A percentile compares a stretch with the other conserved stretches of the same genome.
phyloP scores from a whole-genome alignment of 2,329 filamentous ascomycete species.

The Verticillium albo-atrum region DNA sequence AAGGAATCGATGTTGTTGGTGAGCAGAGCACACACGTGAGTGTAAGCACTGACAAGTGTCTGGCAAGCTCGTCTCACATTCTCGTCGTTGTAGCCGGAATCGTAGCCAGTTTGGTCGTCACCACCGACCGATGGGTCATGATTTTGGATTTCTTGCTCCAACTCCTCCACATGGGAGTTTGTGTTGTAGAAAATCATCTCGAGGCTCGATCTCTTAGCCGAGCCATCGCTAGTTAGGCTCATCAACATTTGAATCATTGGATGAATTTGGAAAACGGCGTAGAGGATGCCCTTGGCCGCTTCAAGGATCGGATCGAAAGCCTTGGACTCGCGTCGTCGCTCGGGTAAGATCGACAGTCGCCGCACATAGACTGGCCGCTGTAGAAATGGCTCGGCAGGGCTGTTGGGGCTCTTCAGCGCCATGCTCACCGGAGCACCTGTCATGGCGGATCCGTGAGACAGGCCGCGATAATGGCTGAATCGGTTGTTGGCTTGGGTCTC shows the following conservation, averaged over 20 bases:
- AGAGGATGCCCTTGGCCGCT: conserved; percentile 61
- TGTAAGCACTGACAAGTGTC: conserved; percentile 60
- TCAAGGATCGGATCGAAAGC: conserved; percentile 58
- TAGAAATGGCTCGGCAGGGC: conserved; percentile 52
- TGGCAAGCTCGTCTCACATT: conserved; percentile 60
- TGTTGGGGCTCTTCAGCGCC: conserved; percentile 49
- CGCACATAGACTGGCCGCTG: conserved; percentile 60
- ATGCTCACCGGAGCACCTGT: conserved; percentile 39
- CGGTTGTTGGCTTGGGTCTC: conserved; percentile 59
- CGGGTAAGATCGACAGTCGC: conserved; percentile 58
- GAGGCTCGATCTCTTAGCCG: conserved; percentile 57
- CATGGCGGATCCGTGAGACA: conserved; percentile 67
- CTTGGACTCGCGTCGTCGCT: conserved; percentile 58
- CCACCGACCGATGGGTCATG: conserved; percentile 49
- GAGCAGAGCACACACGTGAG: conserved; percentile 58
- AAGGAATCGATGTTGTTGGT: conserved; percentile 60
- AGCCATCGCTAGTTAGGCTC: conserved; percentile 55
- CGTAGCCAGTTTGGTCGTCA: conserved; percentile 43
- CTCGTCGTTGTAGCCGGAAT: conserved; percentile 53
- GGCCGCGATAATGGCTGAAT: conserved; percentile 61
- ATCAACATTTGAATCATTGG: conserved; percentile 64
- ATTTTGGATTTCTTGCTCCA: conserved; percentile 61
- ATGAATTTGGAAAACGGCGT: conserved; percentile 64
- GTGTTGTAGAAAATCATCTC: conserved; percentile 67
- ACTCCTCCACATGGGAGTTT: conserved; percentile 60